phyloP scores from a whole-genome alignment of 176 grass and related monocot species.

The Aegilops sharonensis region DNA sequence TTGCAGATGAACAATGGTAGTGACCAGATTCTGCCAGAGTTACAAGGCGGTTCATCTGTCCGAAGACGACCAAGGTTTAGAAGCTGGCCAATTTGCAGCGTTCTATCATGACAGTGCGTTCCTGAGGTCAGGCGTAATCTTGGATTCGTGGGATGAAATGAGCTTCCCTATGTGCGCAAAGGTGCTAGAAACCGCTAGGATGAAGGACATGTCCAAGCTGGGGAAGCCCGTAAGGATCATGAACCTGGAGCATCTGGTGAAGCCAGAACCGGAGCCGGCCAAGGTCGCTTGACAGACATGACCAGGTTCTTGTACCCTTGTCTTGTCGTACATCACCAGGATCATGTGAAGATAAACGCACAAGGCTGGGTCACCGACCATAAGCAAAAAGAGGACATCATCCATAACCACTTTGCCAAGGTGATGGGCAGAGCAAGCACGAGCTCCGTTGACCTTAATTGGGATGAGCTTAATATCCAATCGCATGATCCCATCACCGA shows the following conservation, averaged over 20 bases:
- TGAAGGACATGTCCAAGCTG: slow-evolving; percentile 76
- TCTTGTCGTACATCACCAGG: background rate
- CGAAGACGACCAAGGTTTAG: slow-evolving; percentile 87
- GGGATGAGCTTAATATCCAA: no score
- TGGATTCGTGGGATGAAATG: slow-evolving; percentile 65
- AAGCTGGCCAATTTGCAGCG: slow-evolving; percentile 81
- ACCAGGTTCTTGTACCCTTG: background rate
- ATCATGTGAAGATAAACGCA: background rate
- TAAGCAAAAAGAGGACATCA: no score
- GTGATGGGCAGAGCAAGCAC: no score
- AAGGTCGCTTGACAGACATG: slow-evolving; percentile 24
- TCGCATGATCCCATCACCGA: no score
- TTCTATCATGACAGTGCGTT: slow-evolving; percentile 62
- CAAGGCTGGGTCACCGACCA: no score
- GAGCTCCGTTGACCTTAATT: no score
- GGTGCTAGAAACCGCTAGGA: slow-evolving; percentile 58
- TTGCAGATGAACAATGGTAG: no score
- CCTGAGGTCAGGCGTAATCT: slow-evolving; percentile 74
- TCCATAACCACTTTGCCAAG: no score
- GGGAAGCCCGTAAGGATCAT: slow-evolving; percentile 50
- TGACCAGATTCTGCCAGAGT: no score
- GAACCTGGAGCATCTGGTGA: slow-evolving; percentile 17
- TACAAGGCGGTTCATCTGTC: slow-evolving; percentile 46
- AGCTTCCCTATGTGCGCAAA: slow-evolving; percentile 68
- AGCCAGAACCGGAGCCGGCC: slow-evolving; percentile 10